phyloP scores from a whole-genome alignment of 1,284 basidiomycete genomes.

The Pyrrhoderma noxium region DNA sequence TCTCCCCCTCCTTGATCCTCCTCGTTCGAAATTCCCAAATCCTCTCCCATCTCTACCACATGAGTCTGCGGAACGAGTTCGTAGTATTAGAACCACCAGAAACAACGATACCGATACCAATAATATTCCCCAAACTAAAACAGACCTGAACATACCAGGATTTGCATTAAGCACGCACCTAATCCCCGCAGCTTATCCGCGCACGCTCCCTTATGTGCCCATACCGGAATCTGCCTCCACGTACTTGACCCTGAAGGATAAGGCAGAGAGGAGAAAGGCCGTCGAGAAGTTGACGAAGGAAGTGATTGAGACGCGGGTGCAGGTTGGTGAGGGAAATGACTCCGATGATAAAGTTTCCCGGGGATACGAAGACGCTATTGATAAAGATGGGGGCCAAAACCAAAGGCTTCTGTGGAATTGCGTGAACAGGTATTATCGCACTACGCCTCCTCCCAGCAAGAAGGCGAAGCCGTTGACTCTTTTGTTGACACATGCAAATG shows the following conservation, averaged over 20 bases:
- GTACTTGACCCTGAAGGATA: not conserved
- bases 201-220: conserved; percentile 42
- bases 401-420: conserved; percentile 26
- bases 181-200: conserved; percentile 64
- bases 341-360: not conserved
- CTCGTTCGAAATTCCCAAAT: conserved; percentile 4
- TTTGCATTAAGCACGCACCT: conserved; percentile 52
- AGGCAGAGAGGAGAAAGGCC: conserved; percentile 7
- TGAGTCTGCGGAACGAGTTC: not conserved
- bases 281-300: not conserved
- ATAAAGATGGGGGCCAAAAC: no score
- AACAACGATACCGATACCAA: no score
- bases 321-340: not conserved
- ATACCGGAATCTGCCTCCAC: conserved; percentile 25
- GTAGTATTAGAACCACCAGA: no score
- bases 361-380: not conserved
- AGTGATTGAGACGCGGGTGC: not conserved
- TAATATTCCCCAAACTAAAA: no score
- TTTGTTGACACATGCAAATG: conserved; percentile 30
- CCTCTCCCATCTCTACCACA: conserved; percentile 4
- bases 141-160: no score
- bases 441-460: not conserved
- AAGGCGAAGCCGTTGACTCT: conserved; percentile 23
- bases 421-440: conserved; percentile 28
- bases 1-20: conserved; percentile 8